Evolutionary conservation across 2,329 filamentous ascomycete species (phyloP).

Genomic region (Phaeosphaeria sp.): DNA sequence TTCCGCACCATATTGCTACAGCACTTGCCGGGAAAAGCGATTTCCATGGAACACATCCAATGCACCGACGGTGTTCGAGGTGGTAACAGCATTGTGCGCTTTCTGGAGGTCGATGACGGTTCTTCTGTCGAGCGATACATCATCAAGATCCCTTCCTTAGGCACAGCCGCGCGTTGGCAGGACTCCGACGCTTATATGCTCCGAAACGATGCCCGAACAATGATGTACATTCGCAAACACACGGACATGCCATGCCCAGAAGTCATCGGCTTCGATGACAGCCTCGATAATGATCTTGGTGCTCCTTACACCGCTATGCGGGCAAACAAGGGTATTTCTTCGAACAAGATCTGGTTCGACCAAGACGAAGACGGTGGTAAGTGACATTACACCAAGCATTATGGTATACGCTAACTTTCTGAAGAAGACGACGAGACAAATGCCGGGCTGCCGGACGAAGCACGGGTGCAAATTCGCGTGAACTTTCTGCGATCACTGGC

Average conservation of each 20-base stretch:
- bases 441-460: conserved; percentile 1
- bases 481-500: conserved; percentile 20
- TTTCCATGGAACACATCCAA: conserved; percentile 16
- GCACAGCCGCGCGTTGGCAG: conserved; percentile 14
- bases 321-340: conserved; percentile 8
- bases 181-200: conserved; percentile 11
- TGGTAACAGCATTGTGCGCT: neutral
- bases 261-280: conserved; percentile 14
- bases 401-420: neutral
- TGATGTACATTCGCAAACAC: conserved; percentile 12
- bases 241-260: conserved; percentile 20
- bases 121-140: neutral
- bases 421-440: neutral
- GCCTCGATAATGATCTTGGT: conserved; percentile 16
- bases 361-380: conserved; percentile 12
- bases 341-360: conserved; percentile 15
- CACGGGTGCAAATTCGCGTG: conserved; percentile 4
- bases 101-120: neutral
- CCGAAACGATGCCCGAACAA: conserved; percentile 8
- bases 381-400: neutral
- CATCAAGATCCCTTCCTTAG: conserved; percentile 8
- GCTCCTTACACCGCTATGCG: conserved; percentile 27
- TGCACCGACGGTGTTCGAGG: neutral
- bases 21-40: conserved; percentile 8
- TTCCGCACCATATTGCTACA: neutral